phyloP scores from a whole-genome alignment of 1,139 yeast species.

The Taphrina betulina region DNA sequence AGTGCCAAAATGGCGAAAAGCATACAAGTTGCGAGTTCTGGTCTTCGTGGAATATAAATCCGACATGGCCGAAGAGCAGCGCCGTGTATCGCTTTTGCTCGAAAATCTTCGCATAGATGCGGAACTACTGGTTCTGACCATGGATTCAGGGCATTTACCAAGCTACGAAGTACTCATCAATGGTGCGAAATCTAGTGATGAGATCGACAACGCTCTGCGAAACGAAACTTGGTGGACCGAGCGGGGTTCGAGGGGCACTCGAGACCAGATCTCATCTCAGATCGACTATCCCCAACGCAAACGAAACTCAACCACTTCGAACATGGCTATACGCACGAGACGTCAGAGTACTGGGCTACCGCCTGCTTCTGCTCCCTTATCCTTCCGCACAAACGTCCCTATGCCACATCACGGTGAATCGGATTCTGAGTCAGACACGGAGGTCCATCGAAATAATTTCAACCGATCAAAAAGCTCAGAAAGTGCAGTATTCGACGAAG shows the following conservation, averaged over 20 bases:
- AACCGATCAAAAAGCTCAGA: too few relatives aligned
- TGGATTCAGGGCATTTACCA: slow-evolving; percentile 59
- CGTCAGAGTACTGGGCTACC: slow-evolving; percentile 9
- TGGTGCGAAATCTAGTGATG: slow-evolving; percentile 50
- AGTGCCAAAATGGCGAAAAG: slow-evolving; percentile 85
- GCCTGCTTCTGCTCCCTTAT: slow-evolving; percentile 16
- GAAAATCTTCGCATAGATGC: slow-evolving; percentile 82
- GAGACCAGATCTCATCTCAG: too few relatives aligned
- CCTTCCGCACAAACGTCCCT: slow-evolving; percentile 25
- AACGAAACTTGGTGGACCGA: slow-evolving; percentile 33
- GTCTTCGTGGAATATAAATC: slow-evolving; percentile 77
- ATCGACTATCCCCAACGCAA: slow-evolving; percentile 1
- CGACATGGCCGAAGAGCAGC: slow-evolving; percentile 69
- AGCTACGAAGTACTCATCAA: slow-evolving; percentile 74
- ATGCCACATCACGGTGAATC: slow-evolving; percentile 26
- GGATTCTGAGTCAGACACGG: slow-evolving; percentile 11
- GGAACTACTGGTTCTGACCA: slow-evolving; percentile 65
- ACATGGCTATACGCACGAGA: slow-evolving; percentile 5
- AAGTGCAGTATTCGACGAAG: slow-evolving; percentile 11
- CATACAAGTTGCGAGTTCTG: slow-evolving; percentile 71
- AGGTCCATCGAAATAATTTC: too few relatives aligned
- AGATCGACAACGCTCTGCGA: slow-evolving; percentile 8
- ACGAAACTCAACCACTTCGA: neutral
- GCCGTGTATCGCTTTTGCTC: slow-evolving; percentile 60
- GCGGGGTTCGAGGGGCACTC: too few relatives aligned